Evolutionary conservation across 164 flowering plant species (phyloP), one percentile per base, ranked within the genome.

Genomic region (Saururus chinensis): DNA sequence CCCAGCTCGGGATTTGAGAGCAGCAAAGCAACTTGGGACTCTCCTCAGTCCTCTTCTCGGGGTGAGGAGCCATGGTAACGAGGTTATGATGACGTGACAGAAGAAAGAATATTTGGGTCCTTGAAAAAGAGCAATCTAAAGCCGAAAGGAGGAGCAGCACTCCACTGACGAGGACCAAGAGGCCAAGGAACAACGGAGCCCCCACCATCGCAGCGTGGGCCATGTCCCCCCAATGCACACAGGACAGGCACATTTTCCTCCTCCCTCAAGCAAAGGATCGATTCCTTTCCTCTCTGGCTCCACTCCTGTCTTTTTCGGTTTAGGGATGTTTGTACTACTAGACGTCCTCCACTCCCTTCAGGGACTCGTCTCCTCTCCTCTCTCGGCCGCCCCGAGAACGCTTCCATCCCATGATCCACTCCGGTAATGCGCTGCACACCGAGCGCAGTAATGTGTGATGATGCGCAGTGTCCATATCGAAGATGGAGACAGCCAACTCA

Each of bases 81-180:
- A 60, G 72, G 83, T 77, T 77, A 76, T 64, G 23, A 11, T 53
- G 80, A 78, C 20, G 71, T 75, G 79, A 79, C 71, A 64, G 61
- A 37, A 11, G 30, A 11, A 70, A 59, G 81, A 75, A 77, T 79
- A 76, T 80, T 78, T 81, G 79, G 80, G 79, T 64, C 77, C 70
- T 71, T 78, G 79, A 71, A 79, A 82, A 82, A 78, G 84, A 73
- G 77, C 73, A 77, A 69, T 20, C 84, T 84, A 79, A 84, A 81
- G n/a, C n/a, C n/a, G n/a, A n/a, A n/a, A n/a, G n/a, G n/a, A n/a
- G n/a, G n/a, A 78, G 82, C 2, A 73, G 71, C 77, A 78, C 84
- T 80, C 82, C 70, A 53, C 22, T 60, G 26, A 73, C 81, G 76
- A 23, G 23, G 23, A 19, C 56, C 56, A 13, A 16, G 1, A n/a